Evolutionary conservation across 805 yeast species (phyloP), one percentile per base, ranked within the genome.

Genomic region (Zygotorulaspora sp.): DNA sequence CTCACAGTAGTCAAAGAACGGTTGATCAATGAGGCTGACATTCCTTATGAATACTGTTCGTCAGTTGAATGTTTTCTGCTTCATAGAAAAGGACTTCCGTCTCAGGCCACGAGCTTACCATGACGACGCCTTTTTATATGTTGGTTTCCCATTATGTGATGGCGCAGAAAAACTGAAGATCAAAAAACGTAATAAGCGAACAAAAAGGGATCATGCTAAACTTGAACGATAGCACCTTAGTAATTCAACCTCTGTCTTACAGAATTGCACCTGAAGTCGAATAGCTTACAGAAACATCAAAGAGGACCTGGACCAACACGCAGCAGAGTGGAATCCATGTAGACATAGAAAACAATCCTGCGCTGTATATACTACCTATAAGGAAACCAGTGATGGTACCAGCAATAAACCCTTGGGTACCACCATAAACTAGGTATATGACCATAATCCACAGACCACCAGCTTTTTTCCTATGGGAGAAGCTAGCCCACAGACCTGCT

Each of bases 241-340:
- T n/a, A n/a, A n/a, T n/a, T n/a, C n/a, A n/a, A n/a, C n/a, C n/a
- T n/a, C n/a, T n/a, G 12, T 7, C 13, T 42, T 35, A 58, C 43
- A 54, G 44, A 13, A 52, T 36, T 11, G 44, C 33, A 13, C 55
- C 57, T 2, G 50, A 35, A 36, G 53, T 43, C 6, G 53, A 36
- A 33, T 47, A 52, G 38, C 60, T 72, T 6, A 80, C 72, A 22
- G 81, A 67, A 23, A 86, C 70, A 54, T 83, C 77, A 58, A 75
- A 83, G 29, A 87, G 55, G 5, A 84, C 70, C 49, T 78, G 79
- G 4, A 83, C 73, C 2, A 83, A 61, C 0, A 79, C 94, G 77
- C 89, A 85, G 38, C 83, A 74, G 48, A 90, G 72, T 0, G 98
- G 97, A 6, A 90, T 77, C 98, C 98, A 90, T 0, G 97, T 85